phyloP scores from a whole-genome alignment of 305 asterid genomes.

The Fraxinus angustifolia region DNA sequence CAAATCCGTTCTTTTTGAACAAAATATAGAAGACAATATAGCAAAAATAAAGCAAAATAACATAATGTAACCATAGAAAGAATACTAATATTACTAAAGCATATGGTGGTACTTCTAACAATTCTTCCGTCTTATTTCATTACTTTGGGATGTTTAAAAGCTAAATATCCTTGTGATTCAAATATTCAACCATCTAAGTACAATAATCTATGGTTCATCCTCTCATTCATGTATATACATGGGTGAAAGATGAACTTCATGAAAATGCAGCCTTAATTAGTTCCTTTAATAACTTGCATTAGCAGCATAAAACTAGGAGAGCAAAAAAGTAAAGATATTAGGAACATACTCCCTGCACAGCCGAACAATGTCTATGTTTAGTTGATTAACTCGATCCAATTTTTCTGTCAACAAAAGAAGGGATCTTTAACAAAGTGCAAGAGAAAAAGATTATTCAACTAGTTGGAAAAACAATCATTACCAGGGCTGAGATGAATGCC shows the following conservation, averaged over 20 bases:
- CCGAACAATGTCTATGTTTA: slow-evolving; percentile 65
- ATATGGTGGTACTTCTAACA: not conserved
- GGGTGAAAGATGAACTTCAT: not conserved
- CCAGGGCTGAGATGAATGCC: slow-evolving; percentile 92
- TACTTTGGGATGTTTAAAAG: not conserved
- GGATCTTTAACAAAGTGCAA: slow-evolving; percentile 20
- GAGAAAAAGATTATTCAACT: slow-evolving; percentile 10
- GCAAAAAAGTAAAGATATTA: slow-evolving; percentile 2
- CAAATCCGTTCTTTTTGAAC: not conserved
- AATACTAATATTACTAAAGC: not conserved
- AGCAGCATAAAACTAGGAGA: not conserved
- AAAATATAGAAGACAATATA: not conserved
- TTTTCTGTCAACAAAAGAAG: slow-evolving; percentile 55
- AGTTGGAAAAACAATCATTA: slow-evolving; percentile 31
- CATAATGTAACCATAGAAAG: not conserved
- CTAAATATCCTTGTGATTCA: not conserved
- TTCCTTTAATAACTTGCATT: not conserved
- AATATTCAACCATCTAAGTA: not conserved
- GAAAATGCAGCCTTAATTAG: not conserved
- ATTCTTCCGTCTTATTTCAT: not conserved
- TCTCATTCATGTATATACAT: not conserved
- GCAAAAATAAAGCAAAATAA: not conserved
- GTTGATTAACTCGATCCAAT: slow-evolving; percentile 63
- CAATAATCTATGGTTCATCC: not conserved
- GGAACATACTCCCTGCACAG: slow-evolving; percentile 80